These are phyloP conservation scores for Nigrograna mackinnonii DNA, from an alignment of 2,329 filamentous ascomycete species.

Conservation along the genomic window DNA sequence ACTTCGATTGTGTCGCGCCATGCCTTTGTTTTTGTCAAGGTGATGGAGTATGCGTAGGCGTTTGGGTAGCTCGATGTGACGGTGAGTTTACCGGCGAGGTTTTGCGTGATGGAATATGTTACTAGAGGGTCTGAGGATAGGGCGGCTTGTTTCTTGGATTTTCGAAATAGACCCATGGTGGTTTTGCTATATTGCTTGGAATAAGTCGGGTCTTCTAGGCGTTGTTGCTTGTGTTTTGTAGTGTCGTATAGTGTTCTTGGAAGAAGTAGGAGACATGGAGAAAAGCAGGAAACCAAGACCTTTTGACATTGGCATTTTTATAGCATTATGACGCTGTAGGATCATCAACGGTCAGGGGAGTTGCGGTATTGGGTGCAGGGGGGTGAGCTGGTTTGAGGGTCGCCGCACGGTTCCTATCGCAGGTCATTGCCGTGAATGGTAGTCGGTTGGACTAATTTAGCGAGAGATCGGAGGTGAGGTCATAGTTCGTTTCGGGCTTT, in stretches of 20 bases:
- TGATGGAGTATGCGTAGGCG: constrained; percentile 13
- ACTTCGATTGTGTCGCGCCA: constrained; percentile 13
- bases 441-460: too few species aligned
- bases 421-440: background rate
- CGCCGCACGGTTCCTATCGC: too few species aligned
- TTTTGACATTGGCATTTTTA: background rate
- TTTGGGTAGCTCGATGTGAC: constrained; percentile 5
- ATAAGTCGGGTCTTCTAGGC: background rate
- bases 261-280: background rate
- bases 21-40: constrained; percentile 4
- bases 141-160: background rate
- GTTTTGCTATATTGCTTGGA: background rate
- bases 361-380: background rate
- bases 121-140: constrained; percentile 6
- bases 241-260: background rate
- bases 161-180: constrained; percentile 5
- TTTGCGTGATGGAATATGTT: constrained; percentile 10
- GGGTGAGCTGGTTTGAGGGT: background rate
- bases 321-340: background rate
- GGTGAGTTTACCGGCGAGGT: constrained; percentile 11
- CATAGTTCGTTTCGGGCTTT: background rate
- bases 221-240: background rate
- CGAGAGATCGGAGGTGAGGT: background rate
- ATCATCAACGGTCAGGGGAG: background rate
- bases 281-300: background rate